A percentile compares a stretch with the other conserved stretches of the same genome.
phyloP scores from a whole-genome alignment of 2,329 filamentous ascomycete genomes.

The Clonostachys solani region DNA sequence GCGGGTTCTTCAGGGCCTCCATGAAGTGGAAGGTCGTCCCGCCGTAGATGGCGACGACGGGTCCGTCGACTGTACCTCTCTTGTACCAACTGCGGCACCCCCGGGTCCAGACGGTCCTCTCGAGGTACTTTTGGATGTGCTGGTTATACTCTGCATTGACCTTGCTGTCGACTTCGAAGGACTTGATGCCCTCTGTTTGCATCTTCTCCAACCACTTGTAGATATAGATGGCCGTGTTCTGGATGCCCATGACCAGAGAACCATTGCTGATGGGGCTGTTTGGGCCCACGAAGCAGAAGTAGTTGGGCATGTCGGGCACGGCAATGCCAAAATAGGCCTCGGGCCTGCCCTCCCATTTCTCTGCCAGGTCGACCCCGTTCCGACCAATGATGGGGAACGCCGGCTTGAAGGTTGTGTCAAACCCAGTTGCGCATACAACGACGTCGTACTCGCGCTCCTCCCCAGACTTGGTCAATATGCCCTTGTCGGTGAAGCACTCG shows the following conservation, averaged over 20 bases:
- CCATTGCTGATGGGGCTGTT: slow-evolving; percentile 44
- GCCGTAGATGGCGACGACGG: slow-evolving; percentile 38
- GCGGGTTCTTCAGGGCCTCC: slow-evolving; percentile 41
- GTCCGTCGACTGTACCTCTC: slow-evolving; percentile 30
- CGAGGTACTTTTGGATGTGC: slow-evolving; percentile 34
- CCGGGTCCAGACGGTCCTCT: slow-evolving; percentile 44
- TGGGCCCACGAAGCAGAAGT: slow-evolving; percentile 4
- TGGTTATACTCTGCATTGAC: slow-evolving; percentile 9
- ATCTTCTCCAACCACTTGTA: slow-evolving; percentile 39
- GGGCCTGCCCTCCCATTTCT: slow-evolving; percentile 33
- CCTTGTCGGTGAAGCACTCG: slow-evolving; percentile 20
- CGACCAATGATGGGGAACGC: slow-evolving; percentile 43
- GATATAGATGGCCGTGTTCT: slow-evolving; percentile 49
- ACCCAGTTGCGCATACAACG: slow-evolving; percentile 51
- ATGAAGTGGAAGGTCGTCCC: slow-evolving; percentile 46
- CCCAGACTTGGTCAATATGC: slow-evolving; percentile 42
- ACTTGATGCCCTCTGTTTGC: slow-evolving; percentile 25
- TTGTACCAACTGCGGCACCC: slow-evolving; percentile 48
- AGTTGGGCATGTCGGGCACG: slow-evolving; percentile 42
- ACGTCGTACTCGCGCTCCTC: slow-evolving; percentile 43
- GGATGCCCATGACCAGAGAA: slow-evolving; percentile 44
- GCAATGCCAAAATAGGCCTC: slow-evolving; percentile 47
- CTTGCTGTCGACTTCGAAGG: slow-evolving; percentile 41
- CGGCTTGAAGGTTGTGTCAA: slow-evolving; percentile 45
- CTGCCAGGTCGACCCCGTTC: slow-evolving; percentile 38